A percentile compares a stretch with the other conserved stretches of the same genome.
phyloP scores from a whole-genome alignment of 768 basidiomycete species.

The Hortiboletus campestris region DNA sequence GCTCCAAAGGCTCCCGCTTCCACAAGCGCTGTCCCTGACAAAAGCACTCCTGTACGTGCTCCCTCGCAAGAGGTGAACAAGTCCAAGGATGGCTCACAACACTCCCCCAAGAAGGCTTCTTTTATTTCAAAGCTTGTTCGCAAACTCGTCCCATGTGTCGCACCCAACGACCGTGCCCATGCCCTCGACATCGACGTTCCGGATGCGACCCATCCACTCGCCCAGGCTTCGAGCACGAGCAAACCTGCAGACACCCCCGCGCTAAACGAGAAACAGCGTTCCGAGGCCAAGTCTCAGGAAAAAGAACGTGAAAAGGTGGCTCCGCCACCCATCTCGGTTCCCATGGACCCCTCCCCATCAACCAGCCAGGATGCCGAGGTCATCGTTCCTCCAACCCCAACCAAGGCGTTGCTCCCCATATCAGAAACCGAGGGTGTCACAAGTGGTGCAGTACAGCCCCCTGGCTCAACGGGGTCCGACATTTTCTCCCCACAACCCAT shows the following conservation, averaged over 20 bases:
- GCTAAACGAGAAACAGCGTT: slow-evolving; percentile 30
- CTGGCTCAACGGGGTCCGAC: slow-evolving; percentile 68
- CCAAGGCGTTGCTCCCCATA: slow-evolving; percentile 45
- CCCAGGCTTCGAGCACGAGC: slow-evolving; percentile 19
- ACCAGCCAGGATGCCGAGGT: slow-evolving; percentile 35
- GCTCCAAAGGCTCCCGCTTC: slow-evolving; percentile 14
- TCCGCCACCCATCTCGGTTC: slow-evolving; percentile 20
- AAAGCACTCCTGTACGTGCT: slow-evolving; percentile 33
- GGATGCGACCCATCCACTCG: slow-evolving; percentile 15
- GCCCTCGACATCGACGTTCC: slow-evolving; percentile 40
- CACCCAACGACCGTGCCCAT: slow-evolving; percentile 49
- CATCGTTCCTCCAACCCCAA: slow-evolving; percentile 49
- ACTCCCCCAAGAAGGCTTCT: slow-evolving; percentile 44
- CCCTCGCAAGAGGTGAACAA: slow-evolving; percentile 35
- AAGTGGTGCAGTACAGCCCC: slow-evolving; percentile 89
- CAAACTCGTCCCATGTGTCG: slow-evolving; percentile 64
- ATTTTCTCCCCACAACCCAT: slow-evolving; percentile 29
- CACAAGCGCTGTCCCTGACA: slow-evolving; percentile 22
- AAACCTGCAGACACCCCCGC: slow-evolving; percentile 21
- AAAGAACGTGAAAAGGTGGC: slow-evolving; percentile 38
- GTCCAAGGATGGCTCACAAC: slow-evolving; percentile 34
- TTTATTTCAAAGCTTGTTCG: slow-evolving; percentile 60
- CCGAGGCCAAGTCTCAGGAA: slow-evolving; percentile 26
- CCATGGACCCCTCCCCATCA: slow-evolving; percentile 20
- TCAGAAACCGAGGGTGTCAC: slow-evolving; percentile 86